phyloP scores from a whole-genome alignment of 495 filamentous ascomycete genomes.

The Hamigera avellanea region DNA sequence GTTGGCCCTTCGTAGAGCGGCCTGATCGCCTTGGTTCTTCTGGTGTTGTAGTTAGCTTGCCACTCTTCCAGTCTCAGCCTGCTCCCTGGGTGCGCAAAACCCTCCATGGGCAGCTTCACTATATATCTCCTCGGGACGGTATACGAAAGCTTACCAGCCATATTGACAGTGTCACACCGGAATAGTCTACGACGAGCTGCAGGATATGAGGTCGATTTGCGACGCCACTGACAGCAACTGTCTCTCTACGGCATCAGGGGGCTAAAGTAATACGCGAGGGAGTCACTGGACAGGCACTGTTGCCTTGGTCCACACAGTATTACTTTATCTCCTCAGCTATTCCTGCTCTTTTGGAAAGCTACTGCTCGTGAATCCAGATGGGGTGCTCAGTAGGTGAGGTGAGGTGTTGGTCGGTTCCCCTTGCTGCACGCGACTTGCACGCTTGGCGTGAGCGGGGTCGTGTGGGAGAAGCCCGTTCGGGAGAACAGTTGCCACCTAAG shows the following conservation, averaged over 20 bases:
- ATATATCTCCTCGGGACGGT: slow-evolving; percentile 1
- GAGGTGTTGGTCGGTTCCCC: slow-evolving; percentile 1
- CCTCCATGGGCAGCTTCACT: too few species aligned
- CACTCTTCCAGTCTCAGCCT: background rate
- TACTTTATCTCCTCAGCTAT: slow-evolving; percentile 21
- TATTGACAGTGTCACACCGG: slow-evolving; percentile 17
- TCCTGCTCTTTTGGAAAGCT: background rate
- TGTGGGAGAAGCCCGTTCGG: slow-evolving; percentile 13
- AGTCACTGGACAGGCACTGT: slow-evolving; percentile 17
- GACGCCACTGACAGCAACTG: slow-evolving; percentile 12
- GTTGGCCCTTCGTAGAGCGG: slow-evolving; percentile 89
- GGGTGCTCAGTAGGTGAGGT: background rate
- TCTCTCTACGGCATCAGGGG: slow-evolving; percentile 34
- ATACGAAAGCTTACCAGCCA: slow-evolving; percentile 39
- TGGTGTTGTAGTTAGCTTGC: slow-evolving; percentile 29
- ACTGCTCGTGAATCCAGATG: background rate
- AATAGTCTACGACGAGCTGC: slow-evolving; percentile 29
- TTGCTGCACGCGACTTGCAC: slow-evolving; percentile 9
- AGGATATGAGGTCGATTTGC: slow-evolving; percentile 9
- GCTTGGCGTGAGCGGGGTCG: slow-evolving; percentile 26
- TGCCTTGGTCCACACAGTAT: slow-evolving; percentile 19
- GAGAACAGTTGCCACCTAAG: too few species aligned
- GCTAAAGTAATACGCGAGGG: slow-evolving; percentile 33
- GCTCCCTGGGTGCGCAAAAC: too few species aligned
- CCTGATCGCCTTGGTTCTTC: slow-evolving; percentile 89